These are phyloP conservation scores for Torulaspora pretoriensis DNA, from an alignment of 1,139 yeast species.

Conservation along the genomic window DNA sequence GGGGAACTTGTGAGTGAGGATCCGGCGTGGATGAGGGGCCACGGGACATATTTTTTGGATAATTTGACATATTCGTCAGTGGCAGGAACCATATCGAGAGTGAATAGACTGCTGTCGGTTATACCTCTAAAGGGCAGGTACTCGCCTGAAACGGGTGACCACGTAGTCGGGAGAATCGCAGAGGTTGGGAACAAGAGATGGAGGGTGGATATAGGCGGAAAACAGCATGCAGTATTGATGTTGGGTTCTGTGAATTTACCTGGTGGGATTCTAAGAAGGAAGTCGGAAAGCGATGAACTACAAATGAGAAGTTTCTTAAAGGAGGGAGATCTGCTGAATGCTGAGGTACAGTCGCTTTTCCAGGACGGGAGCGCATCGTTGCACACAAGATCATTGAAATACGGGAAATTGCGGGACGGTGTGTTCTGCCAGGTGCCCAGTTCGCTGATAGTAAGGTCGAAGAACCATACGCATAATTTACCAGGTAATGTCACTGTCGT, in stretches of 20 bases:
- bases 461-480: conserved; percentile 77
- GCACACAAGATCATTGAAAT: conserved; percentile 91
- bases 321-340: conserved; percentile 95
- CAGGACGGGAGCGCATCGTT: conserved; percentile 90
- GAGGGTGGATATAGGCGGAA: conserved; percentile 95
- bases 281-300: conserved; percentile 90
- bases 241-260: conserved; percentile 95
- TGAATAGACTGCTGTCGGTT: conserved; percentile 81
- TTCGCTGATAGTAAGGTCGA: conserved; percentile 74
- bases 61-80: conserved; percentile 79
- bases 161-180: conserved; percentile 86
- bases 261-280: conserved; percentile 92
- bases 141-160: conserved; percentile 94
- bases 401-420: conserved; percentile 94
- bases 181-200: conserved; percentile 93
- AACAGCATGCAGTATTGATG: conserved; percentile 87
- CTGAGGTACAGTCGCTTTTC: conserved; percentile 89
- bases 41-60: conserved; percentile 81
- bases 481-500: conserved; percentile 91
- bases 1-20: conserved; percentile 97
- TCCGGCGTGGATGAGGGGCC: conserved; percentile 98
- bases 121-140: conserved; percentile 82
- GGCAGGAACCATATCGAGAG: conserved; percentile 84
- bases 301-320: conserved; percentile 92
- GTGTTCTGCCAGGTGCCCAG: conserved; percentile 76